A percentile compares a stretch with the other conserved stretches of the same genome.
Conservation (phyloP, 495 filamentous ascomycete species). For the Parmelia sp. region DNA sequence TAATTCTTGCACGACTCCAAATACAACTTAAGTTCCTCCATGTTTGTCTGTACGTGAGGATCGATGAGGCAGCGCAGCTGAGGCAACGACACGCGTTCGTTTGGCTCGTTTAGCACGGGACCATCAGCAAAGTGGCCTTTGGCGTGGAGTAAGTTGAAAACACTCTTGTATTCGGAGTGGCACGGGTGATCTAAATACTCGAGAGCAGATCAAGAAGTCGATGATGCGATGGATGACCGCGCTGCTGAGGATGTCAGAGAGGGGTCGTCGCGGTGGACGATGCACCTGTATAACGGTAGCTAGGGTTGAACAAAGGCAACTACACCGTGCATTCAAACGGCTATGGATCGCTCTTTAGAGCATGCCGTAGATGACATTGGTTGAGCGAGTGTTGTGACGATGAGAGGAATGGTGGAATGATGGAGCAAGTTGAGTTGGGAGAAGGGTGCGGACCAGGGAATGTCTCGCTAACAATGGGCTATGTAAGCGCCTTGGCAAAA, state of each 20-base stretch:
- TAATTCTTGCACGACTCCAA: constrained; percentile 25
- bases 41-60: constrained; percentile 68
- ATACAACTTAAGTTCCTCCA: constrained; percentile 65
- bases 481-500: not conserved
- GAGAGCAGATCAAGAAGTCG: not conserved
- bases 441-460: not conserved
- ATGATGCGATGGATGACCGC: not conserved
- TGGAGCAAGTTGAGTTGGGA: not conserved
- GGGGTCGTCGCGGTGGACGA: not conserved
- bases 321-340: not conserved
- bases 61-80: not conserved
- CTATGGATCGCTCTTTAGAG: too few relatives aligned
- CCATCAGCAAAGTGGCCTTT: not conserved
- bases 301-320: not conserved
- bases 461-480: not conserved
- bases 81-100: not conserved
- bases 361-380: not conserved
- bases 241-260: not conserved
- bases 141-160: not conserved
- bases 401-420: not conserved
- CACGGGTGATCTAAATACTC: not conserved
- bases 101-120: not conserved
- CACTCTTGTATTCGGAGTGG: not conserved
- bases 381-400: not conserved
- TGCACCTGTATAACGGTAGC: not conserved